phyloP scores from a whole-genome alignment of 306 rosid genomes.

The Vigna reflexopilosa region DNA sequence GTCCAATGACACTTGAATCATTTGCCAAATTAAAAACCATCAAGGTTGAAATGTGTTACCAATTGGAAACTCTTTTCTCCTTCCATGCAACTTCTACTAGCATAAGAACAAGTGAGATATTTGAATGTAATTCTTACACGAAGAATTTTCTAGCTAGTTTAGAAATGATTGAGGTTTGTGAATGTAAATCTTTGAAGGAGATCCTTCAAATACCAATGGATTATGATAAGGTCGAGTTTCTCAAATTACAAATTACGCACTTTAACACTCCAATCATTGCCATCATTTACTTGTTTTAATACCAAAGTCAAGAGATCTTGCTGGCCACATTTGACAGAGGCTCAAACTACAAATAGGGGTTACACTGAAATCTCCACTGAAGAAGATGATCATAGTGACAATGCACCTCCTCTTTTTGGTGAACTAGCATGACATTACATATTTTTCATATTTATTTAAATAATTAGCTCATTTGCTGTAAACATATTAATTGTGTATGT shows the following conservation, averaged over 20 bases:
- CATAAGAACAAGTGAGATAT: conserved; percentile 40
- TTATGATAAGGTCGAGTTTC: background rate
- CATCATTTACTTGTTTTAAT: background rate
- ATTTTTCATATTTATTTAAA: background rate
- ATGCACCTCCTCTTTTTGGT: background rate
- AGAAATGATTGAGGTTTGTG: conserved; percentile 3
- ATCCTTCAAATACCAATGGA: conserved; percentile 1
- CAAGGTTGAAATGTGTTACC: no score
- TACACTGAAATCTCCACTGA: background rate
- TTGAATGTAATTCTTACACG: background rate
- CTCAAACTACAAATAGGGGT: background rate
- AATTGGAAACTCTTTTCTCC: background rate
- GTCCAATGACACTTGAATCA: no score
- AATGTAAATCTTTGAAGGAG: conserved; percentile 30
- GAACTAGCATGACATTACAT: conserved; percentile 5
- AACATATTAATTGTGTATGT: background rate
- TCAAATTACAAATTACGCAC: no score
- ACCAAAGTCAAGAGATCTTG: background rate
- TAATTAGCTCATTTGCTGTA: background rate
- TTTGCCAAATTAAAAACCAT: no score
- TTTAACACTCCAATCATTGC: no score
- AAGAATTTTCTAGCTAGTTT: background rate
- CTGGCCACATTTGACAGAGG: background rate
- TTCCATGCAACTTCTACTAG: conserved; percentile 16
- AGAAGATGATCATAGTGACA: background rate